Evolutionary conservation across 2,329 filamentous ascomycete genomes (phyloP).

Genomic region (Parastagonospora nodorum): DNA sequence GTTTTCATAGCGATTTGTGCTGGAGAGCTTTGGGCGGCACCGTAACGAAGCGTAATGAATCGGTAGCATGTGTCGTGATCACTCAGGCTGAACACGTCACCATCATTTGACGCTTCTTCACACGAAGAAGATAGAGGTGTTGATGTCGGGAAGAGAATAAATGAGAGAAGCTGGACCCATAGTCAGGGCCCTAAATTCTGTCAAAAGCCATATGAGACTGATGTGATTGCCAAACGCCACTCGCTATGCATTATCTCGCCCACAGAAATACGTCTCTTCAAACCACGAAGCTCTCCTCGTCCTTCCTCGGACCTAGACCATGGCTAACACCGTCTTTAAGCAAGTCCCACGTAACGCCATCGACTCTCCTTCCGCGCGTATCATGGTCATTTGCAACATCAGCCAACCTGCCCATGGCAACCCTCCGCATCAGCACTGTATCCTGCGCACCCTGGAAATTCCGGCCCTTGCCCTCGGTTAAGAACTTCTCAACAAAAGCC

Average conservation of each 20-base stretch:
- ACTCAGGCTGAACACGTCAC: no score
- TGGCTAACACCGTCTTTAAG: conserved; percentile 43
- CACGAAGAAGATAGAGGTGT: no score
- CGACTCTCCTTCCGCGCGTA: conserved; percentile 51
- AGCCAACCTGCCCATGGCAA: conserved; percentile 67
- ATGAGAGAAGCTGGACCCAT: no score
- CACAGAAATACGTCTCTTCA: background rate
- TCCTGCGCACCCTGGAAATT: conserved; percentile 70
- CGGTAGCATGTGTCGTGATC: no score
- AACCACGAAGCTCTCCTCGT: conserved; percentile 24
- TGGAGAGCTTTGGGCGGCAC: no score
- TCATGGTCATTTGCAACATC: conserved; percentile 46
- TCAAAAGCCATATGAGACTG: no score
- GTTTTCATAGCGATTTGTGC: no score
- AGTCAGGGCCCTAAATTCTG: no score
- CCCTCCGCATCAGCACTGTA: conserved; percentile 73
- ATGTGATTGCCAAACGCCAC: background rate
- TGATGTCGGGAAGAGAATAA: no score
- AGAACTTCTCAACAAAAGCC: conserved; percentile 71
- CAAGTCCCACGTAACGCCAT: conserved; percentile 59
- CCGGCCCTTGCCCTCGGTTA: conserved; percentile 69
- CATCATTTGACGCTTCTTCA: no score
- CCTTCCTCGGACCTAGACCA: conserved; percentile 43
- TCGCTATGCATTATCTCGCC: conserved; percentile 8
- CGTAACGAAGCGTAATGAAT: no score